Evolutionary conservation across 2,329 filamentous ascomycete species (phyloP).

Genomic region (Hortaea werneckii): DNA sequence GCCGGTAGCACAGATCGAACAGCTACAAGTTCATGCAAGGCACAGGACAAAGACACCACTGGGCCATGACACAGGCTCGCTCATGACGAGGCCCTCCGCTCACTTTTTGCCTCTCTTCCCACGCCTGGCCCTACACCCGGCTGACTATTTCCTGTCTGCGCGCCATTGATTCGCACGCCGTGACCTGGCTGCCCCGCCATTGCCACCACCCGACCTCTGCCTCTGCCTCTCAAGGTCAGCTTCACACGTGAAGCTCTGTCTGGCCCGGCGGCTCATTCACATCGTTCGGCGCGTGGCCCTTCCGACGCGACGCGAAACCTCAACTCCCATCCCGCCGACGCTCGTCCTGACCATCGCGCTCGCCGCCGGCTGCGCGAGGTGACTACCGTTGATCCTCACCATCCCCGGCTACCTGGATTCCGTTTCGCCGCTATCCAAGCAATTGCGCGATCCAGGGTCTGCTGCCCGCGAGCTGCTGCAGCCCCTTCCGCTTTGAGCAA

Average conservation of each 20-base stretch:
- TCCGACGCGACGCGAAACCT: slow-evolving; percentile 1
- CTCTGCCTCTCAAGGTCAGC: not conserved
- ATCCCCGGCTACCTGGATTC: slow-evolving; percentile 10
- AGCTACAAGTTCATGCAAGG: slow-evolving; percentile 3
- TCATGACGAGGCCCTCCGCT: not conserved
- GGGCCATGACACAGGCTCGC: not conserved
- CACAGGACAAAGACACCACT: slow-evolving; percentile 1
- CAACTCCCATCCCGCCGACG: not conserved
- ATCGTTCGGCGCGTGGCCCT: slow-evolving; percentile 4
- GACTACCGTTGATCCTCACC: not conserved
- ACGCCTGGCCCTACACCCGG: not conserved
- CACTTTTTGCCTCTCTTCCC: too few relatives aligned
- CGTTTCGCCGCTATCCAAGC: slow-evolving; percentile 7
- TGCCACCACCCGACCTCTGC: not conserved
- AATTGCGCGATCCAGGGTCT: slow-evolving; percentile 3
- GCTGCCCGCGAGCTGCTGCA: slow-evolving; percentile 14
- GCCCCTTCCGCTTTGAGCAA: slow-evolving; percentile 11
- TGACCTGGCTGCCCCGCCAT: not conserved
- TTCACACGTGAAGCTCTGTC: slow-evolving; percentile 4
- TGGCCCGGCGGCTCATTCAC: not conserved
- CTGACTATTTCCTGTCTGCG: not conserved
- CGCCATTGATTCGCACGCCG: not conserved
- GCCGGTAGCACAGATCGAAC: not conserved
- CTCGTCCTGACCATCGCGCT: slow-evolving; percentile 2
- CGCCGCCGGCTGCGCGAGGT: slow-evolving; percentile 4